phyloP scores from a whole-genome alignment of 768 basidiomycete species.

The Boletellus emodensis region DNA sequence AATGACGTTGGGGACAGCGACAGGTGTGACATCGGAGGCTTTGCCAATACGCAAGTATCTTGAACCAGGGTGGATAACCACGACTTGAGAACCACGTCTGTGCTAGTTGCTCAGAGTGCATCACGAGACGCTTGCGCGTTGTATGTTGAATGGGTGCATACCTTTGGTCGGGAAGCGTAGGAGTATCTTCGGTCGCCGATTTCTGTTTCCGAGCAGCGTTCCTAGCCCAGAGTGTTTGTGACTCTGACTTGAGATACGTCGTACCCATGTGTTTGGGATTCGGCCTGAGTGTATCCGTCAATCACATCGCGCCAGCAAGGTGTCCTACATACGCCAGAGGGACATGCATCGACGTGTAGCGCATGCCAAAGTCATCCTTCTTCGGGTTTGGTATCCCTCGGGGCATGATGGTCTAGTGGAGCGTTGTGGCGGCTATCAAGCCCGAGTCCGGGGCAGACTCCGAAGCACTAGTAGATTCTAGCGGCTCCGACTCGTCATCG shows the following conservation, averaged over 20 bases:
- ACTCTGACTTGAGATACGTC: slow-evolving; percentile 73
- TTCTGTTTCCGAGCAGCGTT: slow-evolving; percentile 57
- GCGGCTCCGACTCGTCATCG: too few relatives aligned
- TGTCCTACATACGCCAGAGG: slow-evolving; percentile 57
- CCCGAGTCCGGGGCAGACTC: background rate
- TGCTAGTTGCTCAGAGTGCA: slow-evolving; percentile 30
- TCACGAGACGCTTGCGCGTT: slow-evolving; percentile 11
- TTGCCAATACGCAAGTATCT: slow-evolving; percentile 68
- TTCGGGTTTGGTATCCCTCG: slow-evolving; percentile 78
- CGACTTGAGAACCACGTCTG: slow-evolving; percentile 73
- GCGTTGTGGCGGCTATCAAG: background rate
- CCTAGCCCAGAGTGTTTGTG: slow-evolving; percentile 69
- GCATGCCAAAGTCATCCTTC: slow-evolving; percentile 77
- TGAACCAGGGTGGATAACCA: slow-evolving; percentile 80
- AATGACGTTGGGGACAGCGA: slow-evolving; percentile 64
- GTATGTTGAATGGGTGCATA: slow-evolving; percentile 17
- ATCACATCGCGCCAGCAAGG: slow-evolving; percentile 3
- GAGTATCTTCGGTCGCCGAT: slow-evolving; percentile 37
- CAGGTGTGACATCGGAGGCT: slow-evolving; percentile 74
- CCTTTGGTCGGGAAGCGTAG: slow-evolving; percentile 45
- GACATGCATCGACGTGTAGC: slow-evolving; percentile 77
- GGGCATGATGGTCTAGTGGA: slow-evolving; percentile 49
- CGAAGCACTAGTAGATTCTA: background rate
- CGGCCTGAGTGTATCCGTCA: slow-evolving; percentile 40
- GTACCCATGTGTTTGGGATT: slow-evolving; percentile 80